phyloP scores from a whole-genome alignment of 2,329 filamentous ascomycete species.

The Cordyceps tenuipes region DNA sequence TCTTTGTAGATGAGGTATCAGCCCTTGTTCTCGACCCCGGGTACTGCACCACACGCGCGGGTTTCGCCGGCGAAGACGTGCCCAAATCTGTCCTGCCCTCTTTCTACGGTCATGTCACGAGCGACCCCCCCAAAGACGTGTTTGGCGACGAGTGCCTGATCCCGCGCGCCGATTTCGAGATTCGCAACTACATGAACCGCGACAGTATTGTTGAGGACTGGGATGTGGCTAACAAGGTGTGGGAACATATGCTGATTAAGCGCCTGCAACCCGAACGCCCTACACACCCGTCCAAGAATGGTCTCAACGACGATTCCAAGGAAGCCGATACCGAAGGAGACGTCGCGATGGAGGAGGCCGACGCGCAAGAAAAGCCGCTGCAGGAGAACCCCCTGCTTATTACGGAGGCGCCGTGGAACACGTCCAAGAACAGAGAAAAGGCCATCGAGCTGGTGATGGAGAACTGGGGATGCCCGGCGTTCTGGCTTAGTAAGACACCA shows the following conservation, averaged over 20 bases:
- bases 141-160: conserved; percentile 90
- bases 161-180: conserved; percentile 66
- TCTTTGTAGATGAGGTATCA: conserved; percentile 76
- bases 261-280: conserved; percentile 72
- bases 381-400: conserved; percentile 86
- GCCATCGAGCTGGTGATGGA: conserved; percentile 96
- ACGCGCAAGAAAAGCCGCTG: conserved; percentile 64
- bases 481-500: conserved; percentile 83
- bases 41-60: conserved; percentile 82
- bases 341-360: conserved; percentile 47
- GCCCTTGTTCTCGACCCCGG: conserved; percentile 95
- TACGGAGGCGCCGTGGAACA: conserved; percentile 92
- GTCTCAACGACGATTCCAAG: conserved; percentile 61
- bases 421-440: conserved; percentile 80
- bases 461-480: conserved; percentile 89
- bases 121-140: conserved; percentile 44
- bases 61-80: conserved; percentile 95
- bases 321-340: conserved; percentile 54
- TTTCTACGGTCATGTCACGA: conserved; percentile 63
- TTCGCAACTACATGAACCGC: conserved; percentile 84
- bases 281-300: conserved; percentile 64
- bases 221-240: conserved; percentile 81
- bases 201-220: conserved; percentile 93
- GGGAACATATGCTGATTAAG: conserved; percentile 88
- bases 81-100: conserved; percentile 90